phyloP scores from a whole-genome alignment of 2,329 filamentous ascomycete genomes.

The Trichoderma harzianum region DNA sequence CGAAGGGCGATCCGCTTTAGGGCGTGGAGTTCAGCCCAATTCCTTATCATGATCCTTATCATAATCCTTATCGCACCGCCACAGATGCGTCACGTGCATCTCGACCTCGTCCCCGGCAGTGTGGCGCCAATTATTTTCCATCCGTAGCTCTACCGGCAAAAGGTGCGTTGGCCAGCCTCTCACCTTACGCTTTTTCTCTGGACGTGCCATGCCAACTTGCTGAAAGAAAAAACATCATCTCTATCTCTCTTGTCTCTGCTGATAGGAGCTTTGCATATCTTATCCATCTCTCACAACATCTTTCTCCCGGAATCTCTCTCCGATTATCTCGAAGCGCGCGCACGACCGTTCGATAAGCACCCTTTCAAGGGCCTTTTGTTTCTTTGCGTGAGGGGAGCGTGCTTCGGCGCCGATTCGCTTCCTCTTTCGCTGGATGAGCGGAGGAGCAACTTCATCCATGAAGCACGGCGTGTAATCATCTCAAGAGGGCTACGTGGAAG shows the following conservation, averaged over 20 bases:
- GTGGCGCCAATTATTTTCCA: background rate
- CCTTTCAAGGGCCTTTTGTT: background rate
- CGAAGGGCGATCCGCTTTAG: slow-evolving; percentile 26
- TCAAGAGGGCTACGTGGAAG: slow-evolving; percentile 9
- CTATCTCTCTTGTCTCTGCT: background rate
- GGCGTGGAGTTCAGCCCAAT: slow-evolving; percentile 19
- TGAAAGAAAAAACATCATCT: background rate
- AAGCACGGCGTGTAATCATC: background rate
- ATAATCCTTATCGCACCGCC: background rate
- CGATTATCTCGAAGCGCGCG: background rate
- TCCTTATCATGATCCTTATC: background rate
- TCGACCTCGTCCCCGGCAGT: background rate
- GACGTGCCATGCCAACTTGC: background rate
- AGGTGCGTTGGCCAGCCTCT: slow-evolving; percentile 10
- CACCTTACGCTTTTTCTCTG: slow-evolving; percentile 8
- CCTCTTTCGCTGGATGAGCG: background rate
- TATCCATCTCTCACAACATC: background rate
- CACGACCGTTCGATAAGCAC: background rate
- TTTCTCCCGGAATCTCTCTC: no score
- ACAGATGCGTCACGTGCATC: background rate
- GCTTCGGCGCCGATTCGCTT: slow-evolving; percentile 12
- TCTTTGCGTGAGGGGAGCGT: slow-evolving; percentile 12
- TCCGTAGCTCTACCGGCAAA: slow-evolving; percentile 15
- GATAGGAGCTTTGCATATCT: background rate
- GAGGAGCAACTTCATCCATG: slow-evolving; percentile 7